Evolutionary conservation across 306 rosid species (phyloP).

Genomic region (Crataegus laevigata): DNA sequence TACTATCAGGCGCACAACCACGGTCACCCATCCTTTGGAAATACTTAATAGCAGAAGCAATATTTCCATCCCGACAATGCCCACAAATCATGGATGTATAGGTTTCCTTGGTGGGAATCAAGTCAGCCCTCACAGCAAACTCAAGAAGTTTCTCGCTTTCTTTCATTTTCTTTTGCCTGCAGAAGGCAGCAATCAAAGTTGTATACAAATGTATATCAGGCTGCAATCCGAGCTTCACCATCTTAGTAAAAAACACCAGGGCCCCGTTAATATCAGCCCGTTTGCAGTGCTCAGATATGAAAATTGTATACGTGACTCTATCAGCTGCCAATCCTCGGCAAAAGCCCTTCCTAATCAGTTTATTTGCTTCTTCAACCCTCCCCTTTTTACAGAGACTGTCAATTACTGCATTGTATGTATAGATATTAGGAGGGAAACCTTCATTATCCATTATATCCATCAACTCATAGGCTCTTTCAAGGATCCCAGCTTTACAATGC

Average conservation of each 20-base stretch:
- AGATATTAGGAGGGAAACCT: slow-evolving; percentile 66
- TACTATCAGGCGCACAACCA: slow-evolving; percentile 59
- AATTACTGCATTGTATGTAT: slow-evolving; percentile 63
- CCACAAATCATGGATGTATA: slow-evolving; percentile 88
- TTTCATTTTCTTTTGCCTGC: slow-evolving; percentile 54
- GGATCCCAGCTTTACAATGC: slow-evolving; percentile 63
- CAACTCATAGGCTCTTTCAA: slow-evolving; percentile 56
- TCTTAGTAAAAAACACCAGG: slow-evolving; percentile 63
- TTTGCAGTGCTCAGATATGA: slow-evolving; percentile 71
- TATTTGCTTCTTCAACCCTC: slow-evolving; percentile 57
- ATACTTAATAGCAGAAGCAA: slow-evolving; percentile 47
- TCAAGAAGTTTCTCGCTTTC: slow-evolving; percentile 59
- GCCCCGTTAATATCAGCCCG: slow-evolving; percentile 46
- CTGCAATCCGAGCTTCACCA: slow-evolving; percentile 64
- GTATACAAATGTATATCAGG: slow-evolving; percentile 74
- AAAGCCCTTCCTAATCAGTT: slow-evolving; percentile 43
- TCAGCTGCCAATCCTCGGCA: slow-evolving; percentile 42
- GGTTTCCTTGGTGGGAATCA: slow-evolving; percentile 70
- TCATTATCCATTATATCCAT: slow-evolving; percentile 57
- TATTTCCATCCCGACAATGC: slow-evolving; percentile 56
- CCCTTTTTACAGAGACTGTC: slow-evolving; percentile 77
- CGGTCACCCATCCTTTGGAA: slow-evolving; percentile 62
- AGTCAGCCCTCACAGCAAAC: slow-evolving; percentile 47
- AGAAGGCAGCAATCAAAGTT: slow-evolving; percentile 62
- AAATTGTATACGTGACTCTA: slow-evolving; percentile 63